A percentile compares a stretch with the other conserved stretches of the same genome.
These are phyloP conservation scores for Cardamine resedifolia DNA, from an alignment of 345 rosid genomes.

Conservation along the genomic window DNA sequence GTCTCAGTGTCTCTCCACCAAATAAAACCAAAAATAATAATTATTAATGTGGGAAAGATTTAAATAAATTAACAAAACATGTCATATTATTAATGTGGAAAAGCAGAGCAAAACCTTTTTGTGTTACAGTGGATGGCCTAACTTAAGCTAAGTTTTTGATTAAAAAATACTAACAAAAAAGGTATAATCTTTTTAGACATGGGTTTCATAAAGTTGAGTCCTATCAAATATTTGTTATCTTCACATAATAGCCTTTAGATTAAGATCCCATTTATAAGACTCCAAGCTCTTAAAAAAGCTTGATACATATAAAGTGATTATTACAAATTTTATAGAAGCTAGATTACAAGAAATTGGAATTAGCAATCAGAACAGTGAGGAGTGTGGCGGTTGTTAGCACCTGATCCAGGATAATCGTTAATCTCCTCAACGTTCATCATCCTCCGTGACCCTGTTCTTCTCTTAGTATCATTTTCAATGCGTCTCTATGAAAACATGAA, in stretches of 20 bases:
- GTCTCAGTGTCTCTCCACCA: constrained; percentile 33
- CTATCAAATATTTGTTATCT: constrained; percentile 16
- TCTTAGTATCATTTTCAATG: constrained; percentile 15
- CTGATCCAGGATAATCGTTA: constrained; percentile 75
- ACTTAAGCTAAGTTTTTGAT: neutral
- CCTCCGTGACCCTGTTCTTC: constrained; percentile 27
- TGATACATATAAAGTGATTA: constrained; percentile 9
- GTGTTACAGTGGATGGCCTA: constrained; percentile 27
- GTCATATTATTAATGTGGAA: neutral
- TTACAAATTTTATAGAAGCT: constrained; percentile 11
- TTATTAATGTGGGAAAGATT: neutral
- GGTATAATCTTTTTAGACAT: constrained; percentile 13
- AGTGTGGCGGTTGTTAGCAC: constrained; percentile 80
- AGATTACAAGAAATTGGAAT: constrained; percentile 18
- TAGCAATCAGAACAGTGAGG: constrained; percentile 54
- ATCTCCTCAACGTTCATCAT: constrained; percentile 42
- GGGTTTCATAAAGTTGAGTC: constrained; percentile 28
- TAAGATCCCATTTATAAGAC: constrained; percentile 9
- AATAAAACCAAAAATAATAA: constrained; percentile 4
- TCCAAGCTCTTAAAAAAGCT: neutral
- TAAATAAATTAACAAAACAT: neutral
- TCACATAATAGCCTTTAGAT: constrained; percentile 20
- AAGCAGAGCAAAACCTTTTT: constrained; percentile 21
- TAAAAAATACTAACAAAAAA: neutral
- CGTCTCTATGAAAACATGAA: constrained; percentile 18